Base-by-base conservation (phyloP, 1,284 basidiomycete genomes). In the Rhodotorula sp. region DNA sequence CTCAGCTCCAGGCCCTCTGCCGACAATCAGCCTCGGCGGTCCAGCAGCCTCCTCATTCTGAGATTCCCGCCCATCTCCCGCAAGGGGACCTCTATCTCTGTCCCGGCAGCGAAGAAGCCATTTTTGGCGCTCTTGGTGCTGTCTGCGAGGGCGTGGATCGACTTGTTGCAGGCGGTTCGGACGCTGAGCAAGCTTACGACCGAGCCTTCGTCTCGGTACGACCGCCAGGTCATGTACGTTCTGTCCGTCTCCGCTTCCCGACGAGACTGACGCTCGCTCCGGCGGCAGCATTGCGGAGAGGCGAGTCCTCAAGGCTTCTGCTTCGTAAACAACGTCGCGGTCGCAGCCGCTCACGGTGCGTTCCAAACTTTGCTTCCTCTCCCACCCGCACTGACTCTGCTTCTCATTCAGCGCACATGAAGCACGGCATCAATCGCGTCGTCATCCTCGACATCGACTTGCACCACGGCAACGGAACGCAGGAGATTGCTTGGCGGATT, bases 381-480 rank as follows among this genome's bases (percentile, higher is more conserved):
- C 30, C 34, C 8, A 3, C 11, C 1, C n/a, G 5, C 7, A 24
- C 60, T 55, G 44, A 30, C n/a, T 0, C 2, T 30, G 46, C 3
- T 16, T 31, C 65, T 2, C 22, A 24, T 51, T 2, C 70, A 94
- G 92, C 91, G 0, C 88, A 97, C 79, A 81, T 94, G 6, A 83
- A 87, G 60, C 88, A 97, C 77, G 85, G 86, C 9, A 84, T 96
- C 61, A 87, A 89, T 57, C 87, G 92, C 37, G 84, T 91, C 1
- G 85, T 95, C 47, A 89, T 98, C 60, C 86, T 97, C 56, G 95
- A 98, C 77, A 93, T 97, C 71, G 94, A 98, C 80, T 83, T 97
- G 52, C 54, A 65, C 28, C 50, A 65, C 74, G 91, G 92, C 13
- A 95, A 98, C 77, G 95, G 95, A 2, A 96, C 93, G 0, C 94